A percentile compares a stretch with the other conserved stretches of the same genome.
phyloP scores from a whole-genome alignment of 306 rosid genomes.

The Medicago arabica region DNA sequence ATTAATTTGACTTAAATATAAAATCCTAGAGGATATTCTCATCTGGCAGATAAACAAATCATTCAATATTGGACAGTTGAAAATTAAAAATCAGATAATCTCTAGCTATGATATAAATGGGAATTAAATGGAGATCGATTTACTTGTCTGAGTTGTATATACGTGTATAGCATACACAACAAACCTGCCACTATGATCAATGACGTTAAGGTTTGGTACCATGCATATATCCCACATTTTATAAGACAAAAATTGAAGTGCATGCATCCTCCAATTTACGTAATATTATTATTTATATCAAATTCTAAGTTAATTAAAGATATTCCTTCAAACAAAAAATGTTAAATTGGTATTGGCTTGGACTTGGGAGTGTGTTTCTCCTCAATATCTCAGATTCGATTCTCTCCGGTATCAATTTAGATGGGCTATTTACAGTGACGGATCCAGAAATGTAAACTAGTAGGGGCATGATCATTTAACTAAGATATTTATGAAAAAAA shows the following conservation, averaged over 20 bases:
- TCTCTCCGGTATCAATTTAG: no score
- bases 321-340: no score
- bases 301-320: no score
- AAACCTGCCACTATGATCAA: not conserved
- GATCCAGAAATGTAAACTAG: no score
- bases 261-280: not conserved
- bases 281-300: no score
- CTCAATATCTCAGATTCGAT: no score
- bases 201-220: not conserved
- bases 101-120: not conserved
- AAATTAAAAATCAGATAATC: constrained; percentile 1
- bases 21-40: not conserved
- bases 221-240: not conserved
- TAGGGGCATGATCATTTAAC: no score
- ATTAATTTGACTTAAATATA: constrained; percentile 4
- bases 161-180: not conserved
- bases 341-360: no score
- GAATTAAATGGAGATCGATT: not conserved
- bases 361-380: no score
- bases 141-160: not conserved
- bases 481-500: no score
- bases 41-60: constrained; percentile 16
- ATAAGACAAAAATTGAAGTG: not conserved
- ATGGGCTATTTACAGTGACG: no score
- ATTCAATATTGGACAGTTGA: not conserved